Evolutionary conservation across 2,329 filamentous ascomycete species (phyloP).

Genomic region (Nemania sp.): DNA sequence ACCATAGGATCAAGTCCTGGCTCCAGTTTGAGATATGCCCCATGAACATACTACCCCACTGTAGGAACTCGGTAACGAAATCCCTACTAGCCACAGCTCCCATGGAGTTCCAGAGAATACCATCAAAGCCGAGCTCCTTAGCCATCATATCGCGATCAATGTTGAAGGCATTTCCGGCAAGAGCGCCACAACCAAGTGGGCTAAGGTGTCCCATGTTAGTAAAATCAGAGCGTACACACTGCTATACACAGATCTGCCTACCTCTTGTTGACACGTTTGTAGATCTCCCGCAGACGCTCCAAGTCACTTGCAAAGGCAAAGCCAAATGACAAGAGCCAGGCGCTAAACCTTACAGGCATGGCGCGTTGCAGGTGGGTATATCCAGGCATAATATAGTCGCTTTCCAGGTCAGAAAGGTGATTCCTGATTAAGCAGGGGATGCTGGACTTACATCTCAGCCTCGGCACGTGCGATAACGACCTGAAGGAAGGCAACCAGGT

Average conservation of each 20-base stretch:
- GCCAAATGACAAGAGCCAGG: constrained; percentile 1
- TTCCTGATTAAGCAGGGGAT: constrained; percentile 41
- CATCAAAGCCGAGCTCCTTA: constrained; percentile 72
- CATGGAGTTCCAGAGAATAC: constrained; percentile 70
- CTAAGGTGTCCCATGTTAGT: constrained; percentile 39
- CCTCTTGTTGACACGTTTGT: constrained; percentile 62
- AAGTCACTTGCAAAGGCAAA: not conserved
- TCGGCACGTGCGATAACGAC: constrained; percentile 1
- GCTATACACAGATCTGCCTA: not conserved
- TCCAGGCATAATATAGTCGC: constrained; percentile 3
- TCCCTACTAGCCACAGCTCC: constrained; percentile 76
- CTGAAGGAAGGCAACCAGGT: not conserved
- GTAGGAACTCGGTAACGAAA: constrained; percentile 80
- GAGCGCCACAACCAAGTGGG: constrained; percentile 70
- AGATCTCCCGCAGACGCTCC: constrained; percentile 61
- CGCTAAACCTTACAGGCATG: not conserved
- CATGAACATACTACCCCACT: constrained; percentile 80
- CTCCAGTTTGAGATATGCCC: constrained; percentile 79
- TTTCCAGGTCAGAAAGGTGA: constrained; percentile 78
- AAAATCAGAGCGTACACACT: constrained; percentile 2
- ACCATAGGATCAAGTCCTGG: constrained; percentile 87
- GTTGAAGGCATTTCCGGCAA: constrained; percentile 76
- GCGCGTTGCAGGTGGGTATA: constrained; percentile 5
- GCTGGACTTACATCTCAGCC: constrained; percentile 7
- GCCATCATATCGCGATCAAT: constrained; percentile 75